Conservation (phyloP, 2,329 filamentous ascomycete genomes). For the Fusarium newnesense region DNA sequence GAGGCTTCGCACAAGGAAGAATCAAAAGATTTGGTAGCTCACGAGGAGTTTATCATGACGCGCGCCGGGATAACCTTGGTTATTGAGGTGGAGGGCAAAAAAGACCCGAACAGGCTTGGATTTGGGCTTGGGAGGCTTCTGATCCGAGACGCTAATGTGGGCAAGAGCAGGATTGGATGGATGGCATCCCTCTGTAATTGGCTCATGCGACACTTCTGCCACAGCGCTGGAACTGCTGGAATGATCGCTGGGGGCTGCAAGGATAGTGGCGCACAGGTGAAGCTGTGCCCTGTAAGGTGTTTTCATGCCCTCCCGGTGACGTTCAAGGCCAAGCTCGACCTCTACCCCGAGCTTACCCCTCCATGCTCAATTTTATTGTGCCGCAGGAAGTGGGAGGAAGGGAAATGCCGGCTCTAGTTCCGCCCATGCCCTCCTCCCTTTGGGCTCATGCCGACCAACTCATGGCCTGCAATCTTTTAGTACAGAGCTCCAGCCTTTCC, state of each 20-base stretch:
- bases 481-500: not conserved
- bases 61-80: conserved; percentile 44
- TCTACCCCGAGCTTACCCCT: conserved; percentile 21
- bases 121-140: conserved; percentile 27
- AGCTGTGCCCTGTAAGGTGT: conserved; percentile 17
- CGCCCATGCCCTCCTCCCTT: conserved; percentile 2
- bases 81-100: conserved; percentile 30
- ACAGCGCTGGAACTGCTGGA: conserved; percentile 29
- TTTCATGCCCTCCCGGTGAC: conserved; percentile 15
- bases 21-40: conserved; percentile 40
- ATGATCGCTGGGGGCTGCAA: conserved; percentile 7
- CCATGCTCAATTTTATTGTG: conserved; percentile 5
- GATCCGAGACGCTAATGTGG: conserved; percentile 40
- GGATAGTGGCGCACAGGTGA: conserved; percentile 11
- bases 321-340: conserved; percentile 8
- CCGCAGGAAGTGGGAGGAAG: conserved; percentile 4
- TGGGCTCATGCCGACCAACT: not conserved
- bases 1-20: conserved; percentile 20
- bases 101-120: conserved; percentile 27
- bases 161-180: conserved; percentile 19
- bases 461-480: not conserved
- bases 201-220: conserved; percentile 22
- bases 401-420: conserved; percentile 29
- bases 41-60: conserved; percentile 45
- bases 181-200: conserved; percentile 34